Conservation (phyloP, 176 grass and related monocot species). For the Ensete ventricosum region DNA sequence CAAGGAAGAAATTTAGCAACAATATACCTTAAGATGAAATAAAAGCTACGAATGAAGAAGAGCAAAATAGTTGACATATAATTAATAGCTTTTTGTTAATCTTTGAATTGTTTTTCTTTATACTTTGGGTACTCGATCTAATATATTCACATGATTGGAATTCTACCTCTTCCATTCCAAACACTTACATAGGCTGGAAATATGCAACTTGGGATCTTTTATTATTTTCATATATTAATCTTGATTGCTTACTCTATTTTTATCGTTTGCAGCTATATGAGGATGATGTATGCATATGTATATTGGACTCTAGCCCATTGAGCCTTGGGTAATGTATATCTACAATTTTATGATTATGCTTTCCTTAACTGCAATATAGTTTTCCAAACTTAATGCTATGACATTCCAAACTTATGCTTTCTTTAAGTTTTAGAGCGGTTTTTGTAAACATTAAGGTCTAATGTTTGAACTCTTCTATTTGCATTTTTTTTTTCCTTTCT, state of each 20-base stretch:
- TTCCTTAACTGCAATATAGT: neutral
- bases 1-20: too few relatives aligned
- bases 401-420: neutral
- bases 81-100: too few relatives aligned
- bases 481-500: too few relatives aligned
- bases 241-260: neutral
- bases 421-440: too few relatives aligned
- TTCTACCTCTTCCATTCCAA: neutral
- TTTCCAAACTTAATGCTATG: neutral
- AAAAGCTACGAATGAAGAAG: too few relatives aligned
- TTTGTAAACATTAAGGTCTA: too few relatives aligned
- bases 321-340: constrained; percentile 41
- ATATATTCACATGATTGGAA: neutral
- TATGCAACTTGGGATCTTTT: neutral
- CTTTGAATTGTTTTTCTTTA: too few relatives aligned
- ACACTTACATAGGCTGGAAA: neutral
- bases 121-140: neutral
- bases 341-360: constrained; percentile 5
- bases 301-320: constrained; percentile 67
- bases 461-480: too few relatives aligned
- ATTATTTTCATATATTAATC: neutral
- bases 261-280: constrained; percentile 60
- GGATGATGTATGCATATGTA: constrained; percentile 77
- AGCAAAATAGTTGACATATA: too few relatives aligned
- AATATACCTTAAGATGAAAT: too few relatives aligned